phyloP scores from a whole-genome alignment of 139 green algal species.

The Chlamydomonas schloesseri region DNA sequence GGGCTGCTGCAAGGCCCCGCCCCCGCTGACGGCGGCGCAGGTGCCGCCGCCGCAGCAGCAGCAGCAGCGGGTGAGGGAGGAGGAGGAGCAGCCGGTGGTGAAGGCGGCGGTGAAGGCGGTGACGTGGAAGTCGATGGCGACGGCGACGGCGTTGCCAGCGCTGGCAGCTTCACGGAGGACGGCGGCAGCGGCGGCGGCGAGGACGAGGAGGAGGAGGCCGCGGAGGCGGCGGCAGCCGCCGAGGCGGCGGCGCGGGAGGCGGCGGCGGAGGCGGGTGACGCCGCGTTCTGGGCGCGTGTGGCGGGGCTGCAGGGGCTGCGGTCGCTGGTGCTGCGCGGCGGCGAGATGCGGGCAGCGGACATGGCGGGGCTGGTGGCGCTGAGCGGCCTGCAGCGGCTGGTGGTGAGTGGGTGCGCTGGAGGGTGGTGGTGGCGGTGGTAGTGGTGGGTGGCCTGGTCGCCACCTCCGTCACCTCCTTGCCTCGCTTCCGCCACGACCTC shows the following conservation, averaged over 20 bases:
- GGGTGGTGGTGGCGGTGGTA: background rate
- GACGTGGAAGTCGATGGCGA: too few relatives aligned
- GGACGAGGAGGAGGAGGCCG: background rate
- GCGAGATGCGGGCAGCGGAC: conserved; percentile 1
- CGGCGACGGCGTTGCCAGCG: background rate
- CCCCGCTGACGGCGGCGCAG: too few relatives aligned
- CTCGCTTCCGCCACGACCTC: too few relatives aligned
- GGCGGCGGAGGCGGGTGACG: background rate
- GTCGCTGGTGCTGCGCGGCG: conserved; percentile 16
- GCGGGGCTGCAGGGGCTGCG: conserved; percentile 14
- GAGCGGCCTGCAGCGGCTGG: conserved; percentile 3
- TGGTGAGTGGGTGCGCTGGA: background rate
- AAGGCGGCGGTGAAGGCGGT: background rate
- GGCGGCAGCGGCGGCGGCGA: background rate
- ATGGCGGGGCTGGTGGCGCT: conserved; percentile 19
- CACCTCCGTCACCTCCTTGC: too few relatives aligned
- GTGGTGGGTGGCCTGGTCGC: background rate
- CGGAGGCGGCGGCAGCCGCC: too few relatives aligned
- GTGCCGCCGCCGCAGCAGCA: too few relatives aligned
- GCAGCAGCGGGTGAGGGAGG: background rate
- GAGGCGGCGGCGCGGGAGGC: too few relatives aligned
- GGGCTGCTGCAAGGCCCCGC: too few relatives aligned
- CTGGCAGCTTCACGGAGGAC: background rate
- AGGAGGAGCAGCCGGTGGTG: background rate
- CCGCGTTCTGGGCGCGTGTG: background rate